phyloP scores from a whole-genome alignment of 805 yeast genomes.

The Cyberlindnera maclurae region DNA sequence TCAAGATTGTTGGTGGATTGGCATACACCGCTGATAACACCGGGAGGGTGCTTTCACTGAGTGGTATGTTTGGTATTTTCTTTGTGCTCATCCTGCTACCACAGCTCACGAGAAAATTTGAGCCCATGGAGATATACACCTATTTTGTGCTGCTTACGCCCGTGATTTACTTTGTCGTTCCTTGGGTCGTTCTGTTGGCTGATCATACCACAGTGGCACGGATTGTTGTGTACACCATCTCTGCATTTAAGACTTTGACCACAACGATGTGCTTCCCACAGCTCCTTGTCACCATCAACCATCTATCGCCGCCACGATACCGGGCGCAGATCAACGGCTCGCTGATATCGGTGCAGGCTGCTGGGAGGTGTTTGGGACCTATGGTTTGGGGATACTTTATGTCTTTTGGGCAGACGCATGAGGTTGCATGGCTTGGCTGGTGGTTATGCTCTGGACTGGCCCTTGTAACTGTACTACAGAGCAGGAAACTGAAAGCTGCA shows the following conservation, averaged over 20 bases:
- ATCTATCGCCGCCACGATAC: slow-evolving; percentile 10
- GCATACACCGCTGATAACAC: slow-evolving; percentile 16
- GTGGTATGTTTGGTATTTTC: slow-evolving; percentile 16
- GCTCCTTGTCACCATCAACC: slow-evolving; percentile 11
- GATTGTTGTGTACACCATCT: slow-evolving; percentile 4
- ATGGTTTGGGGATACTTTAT: slow-evolving; percentile 14
- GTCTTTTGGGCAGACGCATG: slow-evolving; percentile 12
- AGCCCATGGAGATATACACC: slow-evolving; percentile 15
- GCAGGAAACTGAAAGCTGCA: not conserved
- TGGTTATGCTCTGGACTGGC: slow-evolving; percentile 10
- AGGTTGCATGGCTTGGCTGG: slow-evolving; percentile 16
- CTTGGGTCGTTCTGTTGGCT: slow-evolving; percentile 16
- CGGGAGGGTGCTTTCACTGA: slow-evolving; percentile 16
- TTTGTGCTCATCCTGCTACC: slow-evolving; percentile 15
- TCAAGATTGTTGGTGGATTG: slow-evolving; percentile 17
- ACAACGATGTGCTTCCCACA: slow-evolving; percentile 10
- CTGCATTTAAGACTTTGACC: slow-evolving; percentile 6
- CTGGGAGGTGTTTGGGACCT: slow-evolving; percentile 12
- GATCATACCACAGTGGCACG: slow-evolving; percentile 5
- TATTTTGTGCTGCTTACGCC: slow-evolving; percentile 13
- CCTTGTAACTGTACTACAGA: not conserved
- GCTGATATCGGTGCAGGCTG: slow-evolving; percentile 6
- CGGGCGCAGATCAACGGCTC: slow-evolving; percentile 13
- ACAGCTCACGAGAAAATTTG: slow-evolving; percentile 17
- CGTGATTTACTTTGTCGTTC: slow-evolving; percentile 11